Evolutionary conservation across 768 basidiomycete genomes (phyloP).

Genomic region (Trametes punicea): DNA sequence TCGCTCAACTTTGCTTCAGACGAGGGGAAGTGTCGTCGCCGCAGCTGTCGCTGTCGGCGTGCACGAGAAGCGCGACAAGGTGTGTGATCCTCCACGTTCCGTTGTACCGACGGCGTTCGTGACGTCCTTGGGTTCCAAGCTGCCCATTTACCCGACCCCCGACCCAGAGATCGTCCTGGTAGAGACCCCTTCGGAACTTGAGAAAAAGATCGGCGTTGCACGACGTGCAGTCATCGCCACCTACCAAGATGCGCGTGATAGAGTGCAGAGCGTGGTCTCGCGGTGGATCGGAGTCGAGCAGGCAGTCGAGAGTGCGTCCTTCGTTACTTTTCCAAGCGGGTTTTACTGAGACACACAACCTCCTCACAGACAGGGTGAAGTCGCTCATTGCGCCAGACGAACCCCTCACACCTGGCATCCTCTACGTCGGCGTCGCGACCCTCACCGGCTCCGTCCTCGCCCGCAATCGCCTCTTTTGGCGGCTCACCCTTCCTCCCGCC

Average conservation of each 20-base stretch:
- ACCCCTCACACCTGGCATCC: slow-evolving; percentile 79
- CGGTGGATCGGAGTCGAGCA: slow-evolving; percentile 87
- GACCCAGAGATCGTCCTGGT: slow-evolving; percentile 65
- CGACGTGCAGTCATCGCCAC: slow-evolving; percentile 57
- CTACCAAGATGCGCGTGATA: slow-evolving; percentile 54
- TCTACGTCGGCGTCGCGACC: slow-evolving; percentile 87
- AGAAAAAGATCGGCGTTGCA: slow-evolving; percentile 69
- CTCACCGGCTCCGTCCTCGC: slow-evolving; percentile 86
- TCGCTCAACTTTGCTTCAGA: too few relatives aligned
- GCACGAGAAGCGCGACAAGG: slow-evolving; percentile 23
- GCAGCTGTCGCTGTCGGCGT: slow-evolving; percentile 19
- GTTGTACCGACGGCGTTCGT: background rate
- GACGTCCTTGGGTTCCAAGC: slow-evolving; percentile 42
- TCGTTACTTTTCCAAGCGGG: background rate
- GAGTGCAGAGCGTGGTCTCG: slow-evolving; percentile 69
- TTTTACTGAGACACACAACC: background rate
- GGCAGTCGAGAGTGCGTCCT: slow-evolving; percentile 75
- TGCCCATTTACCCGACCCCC: slow-evolving; percentile 75
- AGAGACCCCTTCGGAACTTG: slow-evolving; percentile 70
- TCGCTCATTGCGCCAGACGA: slow-evolving; percentile 78
- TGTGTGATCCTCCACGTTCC: slow-evolving; percentile 1
- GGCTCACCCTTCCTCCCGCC: slow-evolving; percentile 72
- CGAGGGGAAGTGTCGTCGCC: slow-evolving; percentile 16
- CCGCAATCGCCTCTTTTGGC: slow-evolving; percentile 71
- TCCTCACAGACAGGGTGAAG: slow-evolving; percentile 67